A percentile compares a stretch with the other conserved stretches of the same genome.
Evolutionary conservation across 768 basidiomycete genomes (phyloP).

Genomic region (Lenzites betulinus): DNA sequence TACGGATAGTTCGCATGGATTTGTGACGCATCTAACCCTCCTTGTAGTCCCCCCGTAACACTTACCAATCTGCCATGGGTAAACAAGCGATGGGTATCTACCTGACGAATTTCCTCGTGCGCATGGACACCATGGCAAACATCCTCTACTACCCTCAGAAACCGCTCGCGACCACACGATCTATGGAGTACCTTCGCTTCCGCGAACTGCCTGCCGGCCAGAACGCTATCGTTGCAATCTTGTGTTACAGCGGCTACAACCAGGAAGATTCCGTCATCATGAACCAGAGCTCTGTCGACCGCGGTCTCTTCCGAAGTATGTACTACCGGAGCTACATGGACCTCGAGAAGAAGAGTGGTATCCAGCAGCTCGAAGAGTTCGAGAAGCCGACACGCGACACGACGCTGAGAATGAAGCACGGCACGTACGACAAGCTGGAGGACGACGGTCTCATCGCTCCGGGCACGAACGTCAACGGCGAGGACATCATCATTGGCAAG

Average conservation of each 20-base stretch:
- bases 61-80: conserved; percentile 99
- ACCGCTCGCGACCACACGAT: conserved; percentile 96
- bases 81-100: conserved; percentile 99
- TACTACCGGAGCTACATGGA: conserved; percentile 99
- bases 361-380: conserved; percentile 91
- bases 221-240: conserved; percentile 97
- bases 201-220: conserved; percentile 98
- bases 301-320: conserved; percentile 97
- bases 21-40: not conserved
- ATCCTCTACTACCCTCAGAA: conserved; percentile 99
- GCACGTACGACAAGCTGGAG: conserved; percentile 98
- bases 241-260: conserved; percentile 99
- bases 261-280: conserved; percentile 99
- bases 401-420: conserved; percentile 95
- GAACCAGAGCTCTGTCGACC: conserved; percentile 99
- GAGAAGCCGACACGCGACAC: conserved; percentile 94
- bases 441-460: conserved; percentile 95
- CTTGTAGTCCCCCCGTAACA: conserved; percentile 94
- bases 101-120: conserved; percentile 96
- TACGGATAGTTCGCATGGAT: conserved; percentile 36
- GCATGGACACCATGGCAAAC: conserved; percentile 99
- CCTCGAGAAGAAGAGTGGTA: conserved; percentile 94
- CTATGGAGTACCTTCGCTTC: conserved; percentile 99
- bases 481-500: conserved; percentile 99
- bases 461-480: conserved; percentile 91